phyloP scores from a whole-genome alignment of 306 rosid genomes.

The Arachis hypogaea region DNA sequence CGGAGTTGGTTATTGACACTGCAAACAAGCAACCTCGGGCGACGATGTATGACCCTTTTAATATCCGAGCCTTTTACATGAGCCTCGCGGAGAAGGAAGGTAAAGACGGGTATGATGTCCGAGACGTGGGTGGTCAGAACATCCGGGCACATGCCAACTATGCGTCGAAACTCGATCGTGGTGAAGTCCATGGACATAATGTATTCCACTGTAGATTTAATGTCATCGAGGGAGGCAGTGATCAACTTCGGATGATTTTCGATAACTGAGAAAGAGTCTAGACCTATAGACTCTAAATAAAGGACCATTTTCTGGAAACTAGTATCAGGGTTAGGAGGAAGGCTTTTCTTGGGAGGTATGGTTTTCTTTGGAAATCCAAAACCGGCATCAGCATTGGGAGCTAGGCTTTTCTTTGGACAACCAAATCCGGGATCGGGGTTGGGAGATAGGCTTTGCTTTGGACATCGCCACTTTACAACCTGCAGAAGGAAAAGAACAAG shows the following conservation, averaged over 20 bases:
- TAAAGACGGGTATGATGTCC: constrained; percentile 65
- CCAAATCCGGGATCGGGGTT: background rate
- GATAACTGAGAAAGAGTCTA: constrained; percentile 74
- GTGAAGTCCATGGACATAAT: constrained; percentile 64
- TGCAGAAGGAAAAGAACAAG: constrained; percentile 33
- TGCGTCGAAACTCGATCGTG: constrained; percentile 61
- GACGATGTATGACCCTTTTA: constrained; percentile 68
- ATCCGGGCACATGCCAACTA: constrained; percentile 81
- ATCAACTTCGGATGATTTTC: constrained; percentile 64
- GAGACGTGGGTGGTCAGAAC: constrained; percentile 64
- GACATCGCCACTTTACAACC: constrained; percentile 59
- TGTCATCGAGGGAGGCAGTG: constrained; percentile 56
- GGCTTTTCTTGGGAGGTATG: too few relatives aligned
- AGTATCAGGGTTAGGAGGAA: background rate
- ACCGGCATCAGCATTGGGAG: too few relatives aligned
- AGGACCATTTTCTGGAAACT: constrained; percentile 67
- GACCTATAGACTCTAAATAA: constrained; percentile 82
- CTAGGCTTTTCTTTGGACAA: too few relatives aligned
- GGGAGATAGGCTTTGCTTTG: constrained; percentile 46
- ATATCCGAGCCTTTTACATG: constrained; percentile 57
- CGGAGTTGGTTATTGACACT: too few relatives aligned
- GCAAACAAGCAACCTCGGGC: constrained; percentile 53
- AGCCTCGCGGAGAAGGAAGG: constrained; percentile 80
- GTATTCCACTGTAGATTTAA: constrained; percentile 69
- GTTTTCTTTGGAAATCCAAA: too few relatives aligned